phyloP scores from a whole-genome alignment of 768 basidiomycete species.

The Naganishia antarctica region DNA sequence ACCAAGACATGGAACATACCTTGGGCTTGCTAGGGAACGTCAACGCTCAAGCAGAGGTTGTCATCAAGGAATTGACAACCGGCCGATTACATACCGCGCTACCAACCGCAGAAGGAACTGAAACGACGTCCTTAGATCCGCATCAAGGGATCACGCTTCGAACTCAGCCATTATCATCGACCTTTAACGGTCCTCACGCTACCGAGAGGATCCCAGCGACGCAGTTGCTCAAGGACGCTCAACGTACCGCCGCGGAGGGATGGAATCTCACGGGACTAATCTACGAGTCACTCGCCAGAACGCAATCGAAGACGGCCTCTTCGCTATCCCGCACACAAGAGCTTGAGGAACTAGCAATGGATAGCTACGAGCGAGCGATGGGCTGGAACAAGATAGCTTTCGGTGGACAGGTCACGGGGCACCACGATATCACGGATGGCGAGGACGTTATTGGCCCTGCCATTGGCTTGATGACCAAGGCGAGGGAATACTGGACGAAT shows the following conservation, averaged over 20 bases:
- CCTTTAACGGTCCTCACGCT: constrained; percentile 3
- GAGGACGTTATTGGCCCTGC: constrained; percentile 28
- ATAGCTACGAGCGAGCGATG: constrained; percentile 44
- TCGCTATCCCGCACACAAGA: not conserved
- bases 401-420: constrained; percentile 31
- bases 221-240: constrained; percentile 36
- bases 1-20: constrained; percentile 12
- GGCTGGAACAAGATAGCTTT: constrained; percentile 32
- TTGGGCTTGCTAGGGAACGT: constrained; percentile 15
- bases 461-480: constrained; percentile 12
- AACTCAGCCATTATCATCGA: not conserved
- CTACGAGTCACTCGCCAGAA: constrained; percentile 19
- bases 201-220: constrained; percentile 15
- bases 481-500: constrained; percentile 41
- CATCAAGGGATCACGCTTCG: constrained; percentile 3
- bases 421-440: constrained; percentile 31
- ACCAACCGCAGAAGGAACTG: not conserved
- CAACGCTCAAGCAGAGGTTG: constrained; percentile 16
- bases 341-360: constrained; percentile 31
- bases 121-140: not conserved
- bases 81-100: not conserved
- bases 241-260: constrained; percentile 39
- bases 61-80: constrained; percentile 11
- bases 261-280: constrained; percentile 27
- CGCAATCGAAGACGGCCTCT: not conserved